Percentiles rank a stretch among this genome's conserved stretches.
Evolutionary conservation across 2,329 filamentous ascomycete genomes (phyloP).

Genomic region (Orbilia blumenaviensis): DNA sequence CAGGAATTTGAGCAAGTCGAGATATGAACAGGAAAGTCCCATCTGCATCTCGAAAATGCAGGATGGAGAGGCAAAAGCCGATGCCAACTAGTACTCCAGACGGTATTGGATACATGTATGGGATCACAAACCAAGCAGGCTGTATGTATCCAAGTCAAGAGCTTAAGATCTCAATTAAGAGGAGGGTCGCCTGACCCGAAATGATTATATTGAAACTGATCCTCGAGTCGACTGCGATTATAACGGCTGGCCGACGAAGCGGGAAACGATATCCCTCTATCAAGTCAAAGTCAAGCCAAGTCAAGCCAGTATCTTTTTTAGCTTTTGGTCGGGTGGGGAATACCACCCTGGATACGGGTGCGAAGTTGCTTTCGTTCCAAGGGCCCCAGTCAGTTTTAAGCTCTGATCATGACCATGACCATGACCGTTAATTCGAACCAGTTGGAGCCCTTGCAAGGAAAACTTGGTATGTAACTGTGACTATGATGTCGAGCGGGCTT

Average conservation of each 20-base stretch:
- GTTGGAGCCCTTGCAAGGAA: not conserved
- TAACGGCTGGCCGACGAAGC: not conserved
- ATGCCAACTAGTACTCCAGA: no score
- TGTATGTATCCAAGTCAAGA: no score
- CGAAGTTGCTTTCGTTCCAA: not conserved
- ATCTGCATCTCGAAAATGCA: not conserved
- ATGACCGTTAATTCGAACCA: no score
- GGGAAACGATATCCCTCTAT: constrained; percentile 7
- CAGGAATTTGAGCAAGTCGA: no score
- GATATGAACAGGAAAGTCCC: no score
- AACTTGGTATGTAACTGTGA: no score
- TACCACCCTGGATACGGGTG: not conserved
- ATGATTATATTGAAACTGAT: no score
- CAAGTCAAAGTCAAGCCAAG: not conserved
- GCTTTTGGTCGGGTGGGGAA: not conserved
- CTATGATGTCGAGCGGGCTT: constrained; percentile 8
- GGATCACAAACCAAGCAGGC: no score
- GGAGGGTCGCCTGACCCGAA: not conserved
- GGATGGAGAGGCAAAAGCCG: not conserved
- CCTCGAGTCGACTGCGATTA: no score
- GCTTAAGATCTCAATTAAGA: no score
- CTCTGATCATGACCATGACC: no score
- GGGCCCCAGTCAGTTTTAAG: not conserved
- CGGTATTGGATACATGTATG: no score
- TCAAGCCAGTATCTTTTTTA: not conserved